Conservation (phyloP, 2,329 filamentous ascomycete genomes). For the Pyricularia grisea region DNA sequence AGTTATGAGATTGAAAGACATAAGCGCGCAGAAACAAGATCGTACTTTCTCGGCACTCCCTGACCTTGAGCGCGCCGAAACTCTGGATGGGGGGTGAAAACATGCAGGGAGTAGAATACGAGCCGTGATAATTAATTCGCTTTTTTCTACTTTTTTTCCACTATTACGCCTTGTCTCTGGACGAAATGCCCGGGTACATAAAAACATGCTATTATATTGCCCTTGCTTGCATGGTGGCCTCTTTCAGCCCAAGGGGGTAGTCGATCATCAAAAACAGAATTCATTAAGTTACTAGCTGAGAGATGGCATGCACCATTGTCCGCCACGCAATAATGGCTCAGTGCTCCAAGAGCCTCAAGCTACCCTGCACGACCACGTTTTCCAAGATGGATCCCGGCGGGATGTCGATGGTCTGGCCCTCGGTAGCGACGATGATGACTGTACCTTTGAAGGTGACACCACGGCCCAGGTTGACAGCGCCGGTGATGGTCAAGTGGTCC, state of each 20-base stretch:
- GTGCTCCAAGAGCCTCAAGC: constrained; percentile 66
- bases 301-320: background rate
- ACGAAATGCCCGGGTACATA: background rate
- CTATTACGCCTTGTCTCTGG: background rate
- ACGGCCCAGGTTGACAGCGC: constrained; percentile 91
- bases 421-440: constrained; percentile 96
- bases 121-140: background rate
- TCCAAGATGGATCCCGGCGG: constrained; percentile 94
- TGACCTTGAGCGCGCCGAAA: background rate
- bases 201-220: background rate
- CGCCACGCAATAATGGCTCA: constrained; percentile 25
- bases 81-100: background rate
- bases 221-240: background rate
- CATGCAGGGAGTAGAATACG: background rate
- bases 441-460: constrained; percentile 96
- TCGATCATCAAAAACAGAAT: background rate
- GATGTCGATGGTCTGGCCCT: constrained; percentile 96
- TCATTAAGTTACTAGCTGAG: background rate
- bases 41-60: background rate
- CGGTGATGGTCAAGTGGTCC: constrained; percentile 94
- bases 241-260: background rate
- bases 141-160: background rate
- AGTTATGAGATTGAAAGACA: background rate
- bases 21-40: background rate
- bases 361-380: constrained; percentile 98